Evolutionary conservation across 192 early-diverging fungal genomes (phyloP), one percentile per base, ranked within the genome.

Genomic region (Backusella luteola): DNA sequence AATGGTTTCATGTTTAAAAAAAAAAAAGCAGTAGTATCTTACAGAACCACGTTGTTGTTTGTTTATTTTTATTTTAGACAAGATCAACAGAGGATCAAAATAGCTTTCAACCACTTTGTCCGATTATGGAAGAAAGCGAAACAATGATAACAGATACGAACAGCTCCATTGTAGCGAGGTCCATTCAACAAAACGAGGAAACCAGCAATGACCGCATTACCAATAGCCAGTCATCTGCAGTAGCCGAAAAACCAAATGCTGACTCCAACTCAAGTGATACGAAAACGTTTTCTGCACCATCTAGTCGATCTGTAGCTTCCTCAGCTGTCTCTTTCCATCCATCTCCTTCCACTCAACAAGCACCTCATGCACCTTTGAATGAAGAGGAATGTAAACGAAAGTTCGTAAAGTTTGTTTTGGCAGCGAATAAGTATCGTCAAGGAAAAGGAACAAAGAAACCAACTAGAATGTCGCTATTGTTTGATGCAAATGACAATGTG

Each of bases 331-430:
- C 56, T 63, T 63, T 29, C 3, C 56, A 63, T 29, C 56, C 21
- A 12, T 9, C 12, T 12, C 56, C 56, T 29, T 12, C 56, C 29
- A 3, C 56, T 14, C 21, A 29, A 29, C 56, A 29, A 29, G 12
- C 56, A 14, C 21, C 9, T 29, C 19, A 14, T 29, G 3, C 56
- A 5, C 56, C 56, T 63, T 63, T 63, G 56, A 63, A 71, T 46
- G 80, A 81, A 59, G 39, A 71, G 1, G 41, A 67, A 42, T 74
- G 69, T 56, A 81, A 68, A 71, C 72, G 63, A 19, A 76, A 77
- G 32, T 81, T 81, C 59, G 76, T 63, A 6, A 81, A 78, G 26
- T 78, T 78, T 76, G 26, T 81, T n/a, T 73, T 73, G n/a, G 73
- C 69, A 4, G 69, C 80, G 14, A 56, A 75, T 44, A 66, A 69